Conservation (phyloP, 192 early-diverging fungal genomes). For the Backusella westeae region DNA sequence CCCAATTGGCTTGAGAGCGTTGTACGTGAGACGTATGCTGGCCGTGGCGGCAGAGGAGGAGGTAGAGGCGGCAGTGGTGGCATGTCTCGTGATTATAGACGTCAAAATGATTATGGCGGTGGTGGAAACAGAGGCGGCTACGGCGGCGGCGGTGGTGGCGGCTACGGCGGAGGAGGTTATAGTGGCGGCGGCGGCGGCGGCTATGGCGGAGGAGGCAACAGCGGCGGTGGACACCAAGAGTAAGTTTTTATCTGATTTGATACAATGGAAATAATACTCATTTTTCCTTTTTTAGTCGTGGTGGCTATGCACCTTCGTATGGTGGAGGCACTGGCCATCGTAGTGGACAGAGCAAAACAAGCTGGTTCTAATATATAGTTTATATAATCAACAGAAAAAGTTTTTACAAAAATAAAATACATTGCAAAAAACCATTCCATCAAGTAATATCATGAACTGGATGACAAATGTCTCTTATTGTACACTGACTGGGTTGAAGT, state of each 20-base stretch:
- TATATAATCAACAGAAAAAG: neutral
- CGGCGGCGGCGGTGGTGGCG: slow-evolving; percentile 1
- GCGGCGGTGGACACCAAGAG: neutral
- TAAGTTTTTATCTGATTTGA: neutral
- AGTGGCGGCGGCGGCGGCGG: neutral
- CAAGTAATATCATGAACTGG: neutral
- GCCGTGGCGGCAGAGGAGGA: slow-evolving; percentile 27
- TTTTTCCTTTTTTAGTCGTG: neutral
- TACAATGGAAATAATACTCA: no score
- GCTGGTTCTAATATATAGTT: slow-evolving; percentile 35
- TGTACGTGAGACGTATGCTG: slow-evolving; percentile 49
- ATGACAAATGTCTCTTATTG: neutral
- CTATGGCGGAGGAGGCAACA: neutral
- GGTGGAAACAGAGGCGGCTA: slow-evolving; percentile 24
- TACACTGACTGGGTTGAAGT: neutral
- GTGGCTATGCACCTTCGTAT: slow-evolving; percentile 6
- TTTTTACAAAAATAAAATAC: no score
- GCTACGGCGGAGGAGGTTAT: neutral
- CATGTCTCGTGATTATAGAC: neutral
- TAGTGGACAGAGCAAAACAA: slow-evolving; percentile 38
- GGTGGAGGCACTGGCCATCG: slow-evolving; percentile 20
- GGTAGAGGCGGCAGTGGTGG: slow-evolving; percentile 28
- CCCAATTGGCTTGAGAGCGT: slow-evolving; percentile 78
- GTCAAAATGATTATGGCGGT: slow-evolving; percentile 14
- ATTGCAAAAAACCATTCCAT: no score